Evolutionary conservation across 441 rosid species (phyloP).

Genomic region (Erodium trifolium): DNA sequence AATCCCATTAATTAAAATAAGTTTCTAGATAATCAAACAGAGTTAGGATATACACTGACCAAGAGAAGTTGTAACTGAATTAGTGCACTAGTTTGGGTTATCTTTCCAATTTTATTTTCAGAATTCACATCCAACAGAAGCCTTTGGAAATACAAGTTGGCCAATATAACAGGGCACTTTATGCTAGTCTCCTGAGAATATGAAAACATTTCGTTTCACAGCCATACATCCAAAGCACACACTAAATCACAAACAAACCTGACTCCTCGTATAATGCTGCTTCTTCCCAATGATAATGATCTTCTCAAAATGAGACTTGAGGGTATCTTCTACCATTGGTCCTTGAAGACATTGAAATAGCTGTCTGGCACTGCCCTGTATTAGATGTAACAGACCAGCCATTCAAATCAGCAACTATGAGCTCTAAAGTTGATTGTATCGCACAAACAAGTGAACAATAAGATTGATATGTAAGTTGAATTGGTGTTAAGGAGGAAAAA

Average conservation of each 20-base stretch:
- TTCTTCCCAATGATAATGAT: constrained; percentile 78
- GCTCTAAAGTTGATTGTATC: constrained; percentile 19
- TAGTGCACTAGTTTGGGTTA: too few species aligned
- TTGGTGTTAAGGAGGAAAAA: not conserved
- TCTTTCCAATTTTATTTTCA: too few species aligned
- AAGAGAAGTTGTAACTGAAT: too few species aligned
- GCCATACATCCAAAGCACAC: not conserved
- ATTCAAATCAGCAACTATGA: constrained; percentile 21
- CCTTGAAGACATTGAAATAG: constrained; percentile 96
- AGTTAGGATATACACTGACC: too few species aligned
- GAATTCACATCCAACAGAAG: too few species aligned
- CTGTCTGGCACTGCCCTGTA: constrained; percentile 99
- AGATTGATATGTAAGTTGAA: not conserved
- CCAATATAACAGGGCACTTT: too few species aligned
- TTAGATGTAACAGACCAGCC: constrained; percentile 24
- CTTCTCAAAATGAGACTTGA: constrained; percentile 95
- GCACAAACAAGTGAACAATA: constrained; percentile 11
- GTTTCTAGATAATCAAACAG: too few species aligned
- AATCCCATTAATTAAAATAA: too few species aligned
- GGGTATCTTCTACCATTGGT: constrained; percentile 94
- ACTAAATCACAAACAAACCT: constrained; percentile 41
- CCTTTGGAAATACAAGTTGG: too few species aligned
- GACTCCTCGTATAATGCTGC: constrained; percentile 49
- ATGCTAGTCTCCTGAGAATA: not conserved
- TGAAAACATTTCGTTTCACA: not conserved